Evolutionary conservation across 495 filamentous ascomycete genomes (phyloP).

Genomic region (Talaromyces borbonicus): DNA sequence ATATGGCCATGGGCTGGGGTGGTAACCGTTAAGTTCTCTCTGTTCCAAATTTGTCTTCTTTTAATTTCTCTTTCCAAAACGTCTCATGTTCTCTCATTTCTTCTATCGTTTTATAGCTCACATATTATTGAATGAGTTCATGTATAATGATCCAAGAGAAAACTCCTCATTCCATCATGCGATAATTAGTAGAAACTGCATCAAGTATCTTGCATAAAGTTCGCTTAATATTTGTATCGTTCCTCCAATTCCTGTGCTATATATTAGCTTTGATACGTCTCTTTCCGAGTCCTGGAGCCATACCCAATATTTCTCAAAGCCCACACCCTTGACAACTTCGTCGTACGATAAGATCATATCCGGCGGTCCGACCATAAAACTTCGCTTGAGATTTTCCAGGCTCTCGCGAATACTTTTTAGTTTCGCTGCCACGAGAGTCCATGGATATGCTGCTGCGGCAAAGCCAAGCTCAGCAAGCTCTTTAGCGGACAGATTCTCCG

Average conservation of each 20-base stretch:
- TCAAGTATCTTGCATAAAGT: too few relatives aligned
- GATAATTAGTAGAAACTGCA: too few relatives aligned
- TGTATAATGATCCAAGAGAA: too few relatives aligned
- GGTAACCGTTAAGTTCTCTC: slow-evolving; percentile 12
- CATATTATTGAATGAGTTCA: too few relatives aligned
- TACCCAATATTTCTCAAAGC: slow-evolving; percentile 34
- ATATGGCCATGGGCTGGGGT: slow-evolving; percentile 21
- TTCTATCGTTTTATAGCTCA: too few relatives aligned
- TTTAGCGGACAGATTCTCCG: slow-evolving; percentile 29
- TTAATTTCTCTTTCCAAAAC: neutral
- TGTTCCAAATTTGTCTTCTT: neutral
- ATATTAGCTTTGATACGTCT: neutral
- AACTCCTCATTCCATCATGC: too few relatives aligned
- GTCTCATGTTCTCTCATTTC: too few relatives aligned
- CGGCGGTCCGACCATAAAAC: slow-evolving; percentile 19
- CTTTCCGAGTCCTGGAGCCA: slow-evolving; percentile 2
- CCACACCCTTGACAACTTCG: slow-evolving; percentile 31
- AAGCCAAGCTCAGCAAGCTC: slow-evolving; percentile 29
- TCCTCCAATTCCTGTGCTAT: slow-evolving; percentile 3
- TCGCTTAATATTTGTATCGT: slow-evolving; percentile 2
- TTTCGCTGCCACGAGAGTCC: slow-evolving; percentile 32
- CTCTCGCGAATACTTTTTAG: slow-evolving; percentile 29
- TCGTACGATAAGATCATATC: slow-evolving; percentile 25
- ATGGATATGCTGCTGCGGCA: slow-evolving; percentile 31
- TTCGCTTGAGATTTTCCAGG: slow-evolving; percentile 27